phyloP scores from a whole-genome alignment of 768 basidiomycete genomes.

The Kwoniella pini region DNA sequence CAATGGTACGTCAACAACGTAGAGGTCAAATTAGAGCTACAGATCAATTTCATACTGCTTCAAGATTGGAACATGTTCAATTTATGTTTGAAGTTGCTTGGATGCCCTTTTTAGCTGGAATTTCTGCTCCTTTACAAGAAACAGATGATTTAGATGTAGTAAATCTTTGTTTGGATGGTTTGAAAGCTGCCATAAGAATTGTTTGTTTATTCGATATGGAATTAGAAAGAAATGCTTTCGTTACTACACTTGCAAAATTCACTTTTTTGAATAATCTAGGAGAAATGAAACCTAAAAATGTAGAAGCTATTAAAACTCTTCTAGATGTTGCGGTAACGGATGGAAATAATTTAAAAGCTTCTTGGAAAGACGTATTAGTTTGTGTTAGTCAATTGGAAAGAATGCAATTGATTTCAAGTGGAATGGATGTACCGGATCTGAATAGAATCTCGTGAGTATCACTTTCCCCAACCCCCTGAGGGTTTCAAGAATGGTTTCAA shows the following conservation, averaged over 20 bases:
- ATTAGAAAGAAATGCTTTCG: constrained; percentile 96
- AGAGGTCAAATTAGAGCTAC: constrained; percentile 64
- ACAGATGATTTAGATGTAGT: constrained; percentile 92
- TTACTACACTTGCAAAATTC: constrained; percentile 93
- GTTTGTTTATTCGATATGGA: constrained; percentile 97
- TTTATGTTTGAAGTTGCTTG: constrained; percentile 99
- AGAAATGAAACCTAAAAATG: constrained; percentile 99
- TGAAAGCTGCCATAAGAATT: constrained; percentile 94
- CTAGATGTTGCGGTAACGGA: constrained; percentile 95
- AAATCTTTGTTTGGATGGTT: constrained; percentile 88
- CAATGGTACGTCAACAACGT: constrained; percentile 87
- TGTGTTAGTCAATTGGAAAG: constrained; percentile 98
- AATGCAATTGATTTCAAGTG: constrained; percentile 95
- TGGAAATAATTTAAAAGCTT: constrained; percentile 91
- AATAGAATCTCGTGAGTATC: constrained; percentile 73
- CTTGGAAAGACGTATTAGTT: constrained; percentile 93
- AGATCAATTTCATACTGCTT: constrained; percentile 95
- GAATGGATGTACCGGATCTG: constrained; percentile 77
- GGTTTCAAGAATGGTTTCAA: neutral
- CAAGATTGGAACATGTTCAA: constrained; percentile 90
- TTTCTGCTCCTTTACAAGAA: constrained; percentile 91
- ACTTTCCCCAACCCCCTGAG: too few species aligned
- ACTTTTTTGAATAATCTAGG: constrained; percentile 96
- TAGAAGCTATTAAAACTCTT: constrained; percentile 96
- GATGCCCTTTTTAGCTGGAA: constrained; percentile 95